Evolutionary conservation across 495 filamentous ascomycete genomes (phyloP).

Genomic region (Cercophora samala): DNA sequence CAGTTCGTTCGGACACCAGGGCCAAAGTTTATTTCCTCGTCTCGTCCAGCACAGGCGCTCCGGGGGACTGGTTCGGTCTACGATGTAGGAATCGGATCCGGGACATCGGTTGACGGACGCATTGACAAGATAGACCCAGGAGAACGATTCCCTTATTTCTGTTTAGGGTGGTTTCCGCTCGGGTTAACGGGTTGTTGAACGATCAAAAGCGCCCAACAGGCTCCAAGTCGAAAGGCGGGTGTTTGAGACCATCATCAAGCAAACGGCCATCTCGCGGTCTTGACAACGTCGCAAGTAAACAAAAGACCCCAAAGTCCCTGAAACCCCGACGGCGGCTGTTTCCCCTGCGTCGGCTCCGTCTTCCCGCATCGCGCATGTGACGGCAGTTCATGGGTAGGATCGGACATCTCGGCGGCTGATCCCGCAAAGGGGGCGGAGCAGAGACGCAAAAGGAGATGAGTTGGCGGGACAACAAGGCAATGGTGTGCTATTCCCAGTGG

Average conservation of each 20-base stretch:
- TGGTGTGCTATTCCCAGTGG: conserved; percentile 18
- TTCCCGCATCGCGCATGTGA: background rate
- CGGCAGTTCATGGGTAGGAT: background rate
- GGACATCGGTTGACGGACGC: background rate
- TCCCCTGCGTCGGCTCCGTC: background rate
- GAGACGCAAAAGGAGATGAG: conserved; percentile 5
- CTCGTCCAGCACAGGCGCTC: background rate
- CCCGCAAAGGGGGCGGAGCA: background rate
- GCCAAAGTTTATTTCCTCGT: background rate
- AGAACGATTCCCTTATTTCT: no score
- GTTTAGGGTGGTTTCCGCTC: background rate
- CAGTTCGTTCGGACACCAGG: background rate
- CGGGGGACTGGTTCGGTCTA: background rate
- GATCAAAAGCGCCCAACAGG: background rate
- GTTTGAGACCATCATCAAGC: background rate
- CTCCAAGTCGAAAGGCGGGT: background rate
- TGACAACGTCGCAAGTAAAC: background rate
- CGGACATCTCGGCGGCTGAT: background rate
- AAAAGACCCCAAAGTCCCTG: background rate
- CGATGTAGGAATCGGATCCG: background rate
- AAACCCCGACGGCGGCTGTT: background rate
- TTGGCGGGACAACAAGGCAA: conserved; percentile 28
- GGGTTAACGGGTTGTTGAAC: background rate
- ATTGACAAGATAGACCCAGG: background rate
- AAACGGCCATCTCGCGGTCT: background rate